Evolutionary conservation across 805 yeast species (phyloP), one percentile per base, ranked within the genome.

Genomic region (Ogataea polymorpha): DNA sequence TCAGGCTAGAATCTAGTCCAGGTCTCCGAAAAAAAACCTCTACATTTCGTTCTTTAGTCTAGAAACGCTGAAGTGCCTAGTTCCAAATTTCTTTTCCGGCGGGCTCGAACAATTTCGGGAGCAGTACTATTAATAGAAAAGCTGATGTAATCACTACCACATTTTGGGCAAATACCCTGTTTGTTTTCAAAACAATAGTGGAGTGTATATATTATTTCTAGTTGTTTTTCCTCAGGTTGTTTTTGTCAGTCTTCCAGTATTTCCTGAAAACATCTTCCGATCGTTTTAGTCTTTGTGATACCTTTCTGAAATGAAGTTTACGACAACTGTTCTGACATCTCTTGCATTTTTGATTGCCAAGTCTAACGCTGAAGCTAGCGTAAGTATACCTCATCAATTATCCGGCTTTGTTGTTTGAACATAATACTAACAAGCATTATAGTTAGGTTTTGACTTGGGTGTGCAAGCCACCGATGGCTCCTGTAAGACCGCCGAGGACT

Each of bases 371-470:
- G 54, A 51, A 38, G 62, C 48, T 44, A 38, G 44, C 35, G 44
- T 43, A 36, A 33, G 41, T 41, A 20, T 34, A 11, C 5, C 27
- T 15, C 23, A n/a, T 18, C 24, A 27, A 27, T 20, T 13, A 23
- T 14, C 15, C n/a, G 17, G 20, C 12, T 13, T 16, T 16, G 29
- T n/a, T 13, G 15, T n/a, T 12, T 17, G 32, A 7, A 16, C 5
- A 3, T 6, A n/a, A 5, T 5, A 23, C 28, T 39, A 45, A 39
- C 44, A 42, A 38, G 33, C 18, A n/a, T n/a, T 18, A 6, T 24
- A 38, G 47, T 40, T 89, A 49, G 95, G 90, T 45, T 81, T 90
- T 73, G 82, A 87, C 75, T 68, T 89, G 46, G 96, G 97, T 66
- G 95, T 84, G 54, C 69, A 86, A 67, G 79, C 80, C 58, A 75